These are phyloP conservation scores for Colletotrichum karsti DNA, from an alignment of 2,329 filamentous ascomycete genomes.

Conservation along the genomic window DNA sequence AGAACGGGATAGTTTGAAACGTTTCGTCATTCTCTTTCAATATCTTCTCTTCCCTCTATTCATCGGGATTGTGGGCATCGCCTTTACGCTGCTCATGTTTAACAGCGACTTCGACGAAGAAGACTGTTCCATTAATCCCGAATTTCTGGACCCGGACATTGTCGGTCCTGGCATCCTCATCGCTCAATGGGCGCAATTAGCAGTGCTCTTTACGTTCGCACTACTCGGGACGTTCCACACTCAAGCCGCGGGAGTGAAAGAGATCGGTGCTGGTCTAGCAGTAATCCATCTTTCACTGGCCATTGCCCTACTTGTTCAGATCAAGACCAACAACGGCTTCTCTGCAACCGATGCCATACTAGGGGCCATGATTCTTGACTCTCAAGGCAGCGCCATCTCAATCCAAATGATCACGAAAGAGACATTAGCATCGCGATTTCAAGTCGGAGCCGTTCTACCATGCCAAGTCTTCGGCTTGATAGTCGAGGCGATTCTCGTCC, in stretches of 20 bases:
- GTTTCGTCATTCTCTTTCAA: not conserved
- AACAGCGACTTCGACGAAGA: not conserved
- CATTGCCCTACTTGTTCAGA: not conserved
- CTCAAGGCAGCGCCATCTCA: not conserved
- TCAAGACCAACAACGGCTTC: not conserved
- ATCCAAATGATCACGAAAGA: not conserved
- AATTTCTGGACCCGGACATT: not conserved
- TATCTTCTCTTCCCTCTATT: not conserved
- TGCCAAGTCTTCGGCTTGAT: not conserved
- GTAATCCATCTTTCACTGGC: slow-evolving; percentile 1
- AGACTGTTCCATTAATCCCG: not conserved
- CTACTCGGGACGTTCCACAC: not conserved
- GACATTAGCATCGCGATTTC: not conserved
- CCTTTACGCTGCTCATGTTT: not conserved
- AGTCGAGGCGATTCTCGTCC: not conserved
- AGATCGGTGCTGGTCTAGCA: not conserved
- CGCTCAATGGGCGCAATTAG: not conserved
- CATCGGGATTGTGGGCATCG: not conserved
- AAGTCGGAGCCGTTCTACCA: not conserved
- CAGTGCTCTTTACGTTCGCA: not conserved
- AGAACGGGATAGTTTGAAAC: accelerated
- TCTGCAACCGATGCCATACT: not conserved
- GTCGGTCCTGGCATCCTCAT: not conserved
- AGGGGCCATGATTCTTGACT: slow-evolving; percentile 6
- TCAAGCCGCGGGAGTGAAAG: not conserved